Conservation (phyloP, 352 stramenopile genomes). For the Globisporangium yorkense region DNA sequence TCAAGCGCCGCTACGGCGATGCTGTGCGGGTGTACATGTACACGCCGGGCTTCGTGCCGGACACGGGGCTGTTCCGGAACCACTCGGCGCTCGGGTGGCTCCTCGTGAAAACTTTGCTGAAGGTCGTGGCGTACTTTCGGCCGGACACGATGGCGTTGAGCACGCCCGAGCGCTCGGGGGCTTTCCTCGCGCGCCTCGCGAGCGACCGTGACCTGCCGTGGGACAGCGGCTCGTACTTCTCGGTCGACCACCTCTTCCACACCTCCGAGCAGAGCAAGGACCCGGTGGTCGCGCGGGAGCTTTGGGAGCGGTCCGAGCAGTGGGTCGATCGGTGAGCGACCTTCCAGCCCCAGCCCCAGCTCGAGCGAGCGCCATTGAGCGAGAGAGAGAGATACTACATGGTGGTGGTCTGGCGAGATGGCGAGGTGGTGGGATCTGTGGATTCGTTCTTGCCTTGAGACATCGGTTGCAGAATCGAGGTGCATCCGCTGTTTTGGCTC, state of each 20-base stretch:
- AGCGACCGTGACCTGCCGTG: conserved; percentile 25
- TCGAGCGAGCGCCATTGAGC: too few relatives aligned
- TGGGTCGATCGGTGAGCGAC: conserved; percentile 3
- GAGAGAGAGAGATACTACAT: too few relatives aligned
- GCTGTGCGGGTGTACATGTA: conserved; percentile 29
- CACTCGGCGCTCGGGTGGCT: conserved; percentile 19
- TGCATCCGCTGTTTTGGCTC: too few relatives aligned
- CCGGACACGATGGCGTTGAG: conserved; percentile 16
- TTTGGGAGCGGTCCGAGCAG: conserved; percentile 27
- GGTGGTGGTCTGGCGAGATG: too few relatives aligned
- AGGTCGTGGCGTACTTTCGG: conserved; percentile 16
- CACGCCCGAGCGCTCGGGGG: conserved; percentile 24
- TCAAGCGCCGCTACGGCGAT: conserved; percentile 19
- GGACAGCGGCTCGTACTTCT: conserved; percentile 26
- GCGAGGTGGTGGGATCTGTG: too few relatives aligned
- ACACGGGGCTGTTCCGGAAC: conserved; percentile 35
- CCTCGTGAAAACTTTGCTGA: conserved; percentile 25
- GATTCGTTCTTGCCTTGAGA: not conserved
- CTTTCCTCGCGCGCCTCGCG: conserved; percentile 26
- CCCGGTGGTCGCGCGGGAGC: conserved; percentile 12
- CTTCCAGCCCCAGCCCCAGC: too few relatives aligned
- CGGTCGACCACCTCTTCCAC: conserved; percentile 31
- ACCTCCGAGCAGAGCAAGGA: conserved; percentile 26
- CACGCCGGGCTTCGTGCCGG: conserved; percentile 25
- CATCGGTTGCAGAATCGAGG: too few relatives aligned